Base-by-base conservation (phyloP, 371 early-diverging fungal species). In the Smittium mucronatum region DNA sequence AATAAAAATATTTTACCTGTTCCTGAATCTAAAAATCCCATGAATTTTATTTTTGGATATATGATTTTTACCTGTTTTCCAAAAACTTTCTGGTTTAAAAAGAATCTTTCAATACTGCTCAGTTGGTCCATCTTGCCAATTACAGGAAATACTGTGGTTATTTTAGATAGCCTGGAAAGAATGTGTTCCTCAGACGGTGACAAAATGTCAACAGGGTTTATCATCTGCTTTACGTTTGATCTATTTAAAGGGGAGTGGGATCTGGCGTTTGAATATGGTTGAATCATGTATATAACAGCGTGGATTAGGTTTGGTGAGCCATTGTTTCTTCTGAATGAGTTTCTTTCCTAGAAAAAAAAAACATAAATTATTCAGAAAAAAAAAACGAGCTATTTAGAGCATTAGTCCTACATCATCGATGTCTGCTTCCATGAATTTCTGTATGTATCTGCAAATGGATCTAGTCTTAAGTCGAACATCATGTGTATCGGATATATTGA, bases 331-430 rank as follows among this genome's bases (percentile, higher is more conserved):
- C 67, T 67, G 16, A 36, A 36, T 17, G 36, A 11, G 36, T 57
- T 67, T n/a, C 30, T n/a, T 67, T 36, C 67, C 67, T 67, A 67
- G 31, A 2, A 15, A 64, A 33, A 26, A 26, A 64, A 34, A 64
- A 26, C 16, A 34, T 36, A 36, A 26, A 15, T 64, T 31, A 34
- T 28, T 61, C n/a, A n/a, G n/a, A 57, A 57, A 57, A n/a, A n/a
- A n/a, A n/a, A n/a, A n/a, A n/a, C n/a, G n/a, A n/a, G n/a, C n/a
- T n/a, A n/a, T n/a, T n/a, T n/a, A n/a, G n/a, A n/a, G n/a, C n/a
- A n/a, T n/a, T n/a, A n/a, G 47, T 25, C 35, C 47, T 67, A 67
- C 67, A 1, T 36, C 57, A 29, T 47, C 29, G 25, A 67, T 36
- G 25, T 67, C 28, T 2, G 30, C 2, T 67, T 67, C 67, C 31